Base-by-base conservation (phyloP, 139 green algal species). In the Micractinium conductrix region DNA sequence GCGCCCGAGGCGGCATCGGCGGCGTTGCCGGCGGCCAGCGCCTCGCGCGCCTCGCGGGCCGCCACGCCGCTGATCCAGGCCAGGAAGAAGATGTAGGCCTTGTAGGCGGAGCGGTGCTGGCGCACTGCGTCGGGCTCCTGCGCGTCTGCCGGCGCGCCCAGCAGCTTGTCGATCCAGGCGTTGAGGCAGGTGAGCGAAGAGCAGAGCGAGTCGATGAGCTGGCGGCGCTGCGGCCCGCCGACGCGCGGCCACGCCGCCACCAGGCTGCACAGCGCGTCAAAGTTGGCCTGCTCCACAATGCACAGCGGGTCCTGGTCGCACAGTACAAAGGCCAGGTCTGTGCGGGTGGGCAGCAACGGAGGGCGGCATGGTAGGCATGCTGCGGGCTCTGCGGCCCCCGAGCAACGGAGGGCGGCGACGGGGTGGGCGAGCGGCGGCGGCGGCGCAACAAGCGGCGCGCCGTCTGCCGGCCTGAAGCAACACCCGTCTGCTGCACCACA, bases 61-160 rank as follows among this genome's bases (percentile, higher is more conserved):
- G 88, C 87, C 33, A 87, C 73, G 7, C 74, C 43, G 28, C 44
- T 63, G 48, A 95, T 81, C 83, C 88, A 92, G 53, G 91, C 65
- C 65, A 96, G 84, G 80, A 97, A 92, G 79, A 92, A 95, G 10
- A 88, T 42, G 80, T 97, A 96, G 48, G 88, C 90, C 53, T 95
- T 94, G 70, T 95, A 88, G 30, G 92, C 93, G 26, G 76, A 90
- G 45, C 89, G 81, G 83, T 95, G 88, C 28, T 80, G 40, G 8
- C 87, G 48, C 65, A 85, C 83, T 37, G 68, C 48, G 1, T 76
- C 84, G 10, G 42, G 35, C 21, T 70, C 50, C 30, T 83, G 67
- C 7, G 48, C 60, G 14, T 89, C 85, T 8, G 62, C 58, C 24
- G 74, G 78, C 43, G 65, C 70, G 8, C 81, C 58, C 43, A 92